Evolutionary conservation across 768 basidiomycete genomes (phyloP).

Genomic region (Lactifluus piperatus): DNA sequence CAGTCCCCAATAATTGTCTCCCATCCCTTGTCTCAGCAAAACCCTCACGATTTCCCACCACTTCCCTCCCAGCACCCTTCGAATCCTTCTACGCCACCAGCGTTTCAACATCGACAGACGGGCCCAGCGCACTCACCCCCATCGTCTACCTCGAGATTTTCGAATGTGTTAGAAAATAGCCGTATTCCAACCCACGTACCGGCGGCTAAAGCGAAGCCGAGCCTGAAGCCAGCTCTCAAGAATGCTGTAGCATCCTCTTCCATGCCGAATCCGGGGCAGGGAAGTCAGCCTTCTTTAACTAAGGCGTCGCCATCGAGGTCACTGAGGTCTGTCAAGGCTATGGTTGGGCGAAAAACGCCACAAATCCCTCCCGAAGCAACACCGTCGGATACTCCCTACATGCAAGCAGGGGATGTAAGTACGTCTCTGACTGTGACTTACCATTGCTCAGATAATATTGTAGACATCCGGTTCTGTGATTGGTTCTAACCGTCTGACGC

Average conservation of each 20-base stretch:
- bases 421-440: neutral
- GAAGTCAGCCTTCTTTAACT: constrained; percentile 5
- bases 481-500: neutral
- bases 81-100: constrained; percentile 5
- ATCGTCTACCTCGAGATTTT: neutral
- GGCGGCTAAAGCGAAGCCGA: constrained; percentile 4
- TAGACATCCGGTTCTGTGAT: neutral
- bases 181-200: constrained; percentile 14
- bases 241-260: neutral
- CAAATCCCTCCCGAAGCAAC: constrained; percentile 1
- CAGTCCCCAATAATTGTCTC: neutral
- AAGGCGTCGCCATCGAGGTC: constrained; percentile 19
- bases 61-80: constrained; percentile 1
- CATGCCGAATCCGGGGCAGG: neutral
- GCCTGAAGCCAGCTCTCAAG: constrained; percentile 18
- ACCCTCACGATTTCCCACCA: neutral
- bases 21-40: neutral
- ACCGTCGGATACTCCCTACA: neutral
- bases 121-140: neutral
- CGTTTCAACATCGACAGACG: constrained; percentile 6
- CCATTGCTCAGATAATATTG: neutral
- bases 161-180: neutral
- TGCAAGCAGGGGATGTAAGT: constrained; percentile 3
- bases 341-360: constrained; percentile 16
- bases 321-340: constrained; percentile 11